Conservation (phyloP, 345 rosid genomes). For the Viola odorata region DNA sequence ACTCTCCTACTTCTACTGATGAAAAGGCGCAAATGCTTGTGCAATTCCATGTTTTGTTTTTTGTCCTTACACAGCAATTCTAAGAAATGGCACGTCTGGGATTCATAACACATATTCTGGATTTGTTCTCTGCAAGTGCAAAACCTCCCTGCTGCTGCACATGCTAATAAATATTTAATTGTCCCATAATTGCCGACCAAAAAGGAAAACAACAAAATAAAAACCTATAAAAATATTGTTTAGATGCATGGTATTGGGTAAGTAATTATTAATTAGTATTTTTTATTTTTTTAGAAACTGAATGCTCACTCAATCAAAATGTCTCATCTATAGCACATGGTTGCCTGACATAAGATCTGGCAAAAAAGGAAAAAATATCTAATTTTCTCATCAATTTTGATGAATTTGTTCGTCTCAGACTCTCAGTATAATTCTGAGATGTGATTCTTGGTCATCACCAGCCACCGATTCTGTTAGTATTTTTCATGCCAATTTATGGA, state of each 20-base stretch:
- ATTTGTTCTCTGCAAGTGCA: not conserved
- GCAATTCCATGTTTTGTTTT: not conserved
- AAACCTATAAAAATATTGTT: not conserved
- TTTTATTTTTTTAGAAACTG: not conserved
- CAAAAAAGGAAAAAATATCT: not conserved
- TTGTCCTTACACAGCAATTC: no score
- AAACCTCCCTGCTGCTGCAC: not conserved
- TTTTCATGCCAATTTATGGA: no score
- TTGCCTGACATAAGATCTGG: slow-evolving; percentile 1
- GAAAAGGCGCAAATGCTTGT: no score
- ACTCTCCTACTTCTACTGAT: no score
- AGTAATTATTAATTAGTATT: no score
- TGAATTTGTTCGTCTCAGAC: no score
- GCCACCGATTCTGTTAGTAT: not conserved
- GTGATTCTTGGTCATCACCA: slow-evolving; percentile 1
- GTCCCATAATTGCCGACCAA: slow-evolving; percentile 6
- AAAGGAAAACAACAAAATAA: not conserved
- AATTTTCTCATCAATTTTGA: not conserved
- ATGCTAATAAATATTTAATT: not conserved
- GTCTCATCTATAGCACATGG: slow-evolving; percentile 6
- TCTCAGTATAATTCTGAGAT: not conserved
- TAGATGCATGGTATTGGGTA: no score
- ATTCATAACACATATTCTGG: no score
- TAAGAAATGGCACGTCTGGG: no score
- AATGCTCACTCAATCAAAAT: not conserved